Base-by-base conservation (phyloP, 495 filamentous ascomycete genomes). In the Penicillium bovifimosum region DNA sequence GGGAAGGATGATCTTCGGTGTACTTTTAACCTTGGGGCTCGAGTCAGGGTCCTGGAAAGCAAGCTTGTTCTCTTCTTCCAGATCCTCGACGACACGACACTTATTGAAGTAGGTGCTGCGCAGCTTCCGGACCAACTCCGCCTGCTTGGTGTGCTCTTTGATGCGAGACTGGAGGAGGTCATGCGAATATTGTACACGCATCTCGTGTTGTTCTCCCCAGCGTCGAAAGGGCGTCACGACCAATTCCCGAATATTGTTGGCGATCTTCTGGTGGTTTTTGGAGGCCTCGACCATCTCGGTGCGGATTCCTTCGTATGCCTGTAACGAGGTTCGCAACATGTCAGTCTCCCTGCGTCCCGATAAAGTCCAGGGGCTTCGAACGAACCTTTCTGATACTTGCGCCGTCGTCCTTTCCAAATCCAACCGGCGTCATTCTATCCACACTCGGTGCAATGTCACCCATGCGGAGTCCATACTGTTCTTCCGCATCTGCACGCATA, bases 101-200 rank as follows among this genome's bases (percentile, higher is more conserved):
- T 96, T 97, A 75, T 96, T 97, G 80, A 96, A 99, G 70, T 99
- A 99, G 55, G 86, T 82, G 62, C 91, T 96, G 38, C 95, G 83
- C 53, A 96, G 78, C 72, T 97, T 96, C 75, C 88, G 88, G 29
- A 95, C 90, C 20, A 79, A 64, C 47, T 97, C 95, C 36, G 86
- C 86, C 67, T 97, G 95, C 59, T 88, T 91, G 63, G 96, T 90
- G 61, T 96, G 89, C 39, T 86, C 80, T 73, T 95, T 96, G 69
- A 97, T 91, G 32, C 89, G 84, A 11, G 75, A 59, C 65, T 96
- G 91, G 14, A 99, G 81, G 52, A 95, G 91, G 56, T 96, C 91
- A 63, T 97, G 92, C 2, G 92, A 97, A 46, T 87, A 86, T 60
- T 95, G 86, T 39, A 97, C 85, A 38, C 93, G 89, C 47, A 83